Conservation (phyloP, 768 basidiomycete genomes). For the Mycena galericulata region DNA sequence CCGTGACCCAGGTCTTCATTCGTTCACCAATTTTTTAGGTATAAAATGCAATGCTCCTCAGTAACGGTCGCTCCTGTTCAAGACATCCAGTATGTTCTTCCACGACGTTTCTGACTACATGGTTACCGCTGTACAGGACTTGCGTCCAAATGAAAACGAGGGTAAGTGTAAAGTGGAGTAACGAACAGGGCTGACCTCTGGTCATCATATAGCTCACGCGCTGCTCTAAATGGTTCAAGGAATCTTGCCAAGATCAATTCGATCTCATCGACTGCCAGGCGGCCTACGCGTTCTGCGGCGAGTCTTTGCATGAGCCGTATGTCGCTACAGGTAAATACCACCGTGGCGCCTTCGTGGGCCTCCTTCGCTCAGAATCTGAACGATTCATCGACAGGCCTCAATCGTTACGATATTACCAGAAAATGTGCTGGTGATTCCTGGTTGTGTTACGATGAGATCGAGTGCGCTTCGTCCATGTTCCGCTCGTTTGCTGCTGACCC, state of each 20-base stretch:
- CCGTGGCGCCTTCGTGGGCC: no score
- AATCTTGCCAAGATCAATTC: conserved; percentile 70
- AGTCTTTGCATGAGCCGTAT: conserved; percentile 42
- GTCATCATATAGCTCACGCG: conserved; percentile 61
- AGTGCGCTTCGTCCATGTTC: background rate
- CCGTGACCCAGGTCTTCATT: conserved; percentile 36
- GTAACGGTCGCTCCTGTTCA: conserved; percentile 58
- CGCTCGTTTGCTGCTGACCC: background rate
- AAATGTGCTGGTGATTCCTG: conserved; percentile 58
- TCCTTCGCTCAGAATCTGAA: background rate
- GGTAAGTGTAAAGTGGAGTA: conserved; percentile 43
- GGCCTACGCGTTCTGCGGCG: conserved; percentile 71
- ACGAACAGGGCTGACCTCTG: background rate
- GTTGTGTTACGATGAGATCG: conserved; percentile 15
- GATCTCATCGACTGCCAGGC: conserved; percentile 76
- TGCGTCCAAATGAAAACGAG: conserved; percentile 72
- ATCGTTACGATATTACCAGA: conserved; percentile 79
- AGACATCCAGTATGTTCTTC: conserved; percentile 27
- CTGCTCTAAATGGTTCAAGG: conserved; percentile 68
- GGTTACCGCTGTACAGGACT: conserved; percentile 49
- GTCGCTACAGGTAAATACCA: conserved; percentile 46
- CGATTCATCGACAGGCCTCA: conserved; percentile 48
- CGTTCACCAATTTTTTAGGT: conserved; percentile 59
- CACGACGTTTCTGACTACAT: no score
- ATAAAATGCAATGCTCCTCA: conserved; percentile 60